These are phyloP conservation scores for Candida frijolesensis DNA, from an alignment of 1,139 yeast genomes.

Conservation along the genomic window DNA sequence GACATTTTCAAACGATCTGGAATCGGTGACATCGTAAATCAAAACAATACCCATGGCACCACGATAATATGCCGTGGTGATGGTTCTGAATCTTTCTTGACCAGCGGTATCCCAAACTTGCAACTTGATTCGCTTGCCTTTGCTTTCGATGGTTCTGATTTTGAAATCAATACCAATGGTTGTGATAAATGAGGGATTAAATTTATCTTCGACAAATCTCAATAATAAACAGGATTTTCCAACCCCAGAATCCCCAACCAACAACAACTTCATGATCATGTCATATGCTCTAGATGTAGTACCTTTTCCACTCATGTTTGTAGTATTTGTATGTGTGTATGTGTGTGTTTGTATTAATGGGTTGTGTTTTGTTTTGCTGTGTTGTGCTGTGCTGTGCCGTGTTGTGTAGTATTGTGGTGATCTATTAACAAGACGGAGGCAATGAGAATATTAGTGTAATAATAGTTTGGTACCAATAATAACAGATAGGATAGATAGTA, in stretches of 20 bases:
- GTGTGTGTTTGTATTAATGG: not conserved
- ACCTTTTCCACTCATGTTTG: constrained; percentile 32
- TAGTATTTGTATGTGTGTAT: not conserved
- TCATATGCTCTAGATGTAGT: constrained; percentile 83
- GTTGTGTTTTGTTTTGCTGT: not conserved
- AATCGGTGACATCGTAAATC: constrained; percentile 95
- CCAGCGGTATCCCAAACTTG: constrained; percentile 99
- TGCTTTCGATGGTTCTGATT: constrained; percentile 92
- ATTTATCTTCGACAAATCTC: constrained; percentile 95
- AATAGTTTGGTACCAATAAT: no score
- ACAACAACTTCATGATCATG: constrained; percentile 87
- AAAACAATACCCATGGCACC: constrained; percentile 98
- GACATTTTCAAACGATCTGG: constrained; percentile 81
- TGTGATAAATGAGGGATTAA: constrained; percentile 93
- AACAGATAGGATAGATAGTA: no score
- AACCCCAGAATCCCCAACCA: constrained; percentile 97
- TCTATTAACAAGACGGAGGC: no score
- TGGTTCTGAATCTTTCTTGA: constrained; percentile 96
- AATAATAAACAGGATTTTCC: constrained; percentile 94
- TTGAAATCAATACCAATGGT: constrained; percentile 98
- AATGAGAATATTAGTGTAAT: no score
- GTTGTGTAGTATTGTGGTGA: not conserved
- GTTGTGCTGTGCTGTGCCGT: not conserved
- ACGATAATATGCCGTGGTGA: constrained; percentile 96
- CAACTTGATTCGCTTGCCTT: constrained; percentile 88